phyloP scores from a whole-genome alignment of 1,139 yeast species.

The Candida sojae region DNA sequence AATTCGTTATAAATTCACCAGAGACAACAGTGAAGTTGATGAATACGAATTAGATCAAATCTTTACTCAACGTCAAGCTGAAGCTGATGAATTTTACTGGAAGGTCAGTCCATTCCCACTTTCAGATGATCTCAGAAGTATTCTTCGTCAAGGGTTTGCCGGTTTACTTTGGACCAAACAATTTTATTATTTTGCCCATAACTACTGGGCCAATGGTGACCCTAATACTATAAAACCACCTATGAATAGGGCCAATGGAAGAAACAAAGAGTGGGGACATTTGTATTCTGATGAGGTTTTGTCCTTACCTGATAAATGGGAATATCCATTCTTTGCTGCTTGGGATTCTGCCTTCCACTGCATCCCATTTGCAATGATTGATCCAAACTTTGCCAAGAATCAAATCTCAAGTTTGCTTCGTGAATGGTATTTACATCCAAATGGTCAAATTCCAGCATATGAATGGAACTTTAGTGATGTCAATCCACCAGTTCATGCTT shows the following conservation, averaged over 20 bases:
- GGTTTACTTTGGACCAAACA: conserved; percentile 96
- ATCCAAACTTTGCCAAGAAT: conserved; percentile 89
- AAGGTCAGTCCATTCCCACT: conserved; percentile 85
- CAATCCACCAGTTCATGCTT: conserved; percentile 97
- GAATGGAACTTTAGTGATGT: conserved; percentile 98
- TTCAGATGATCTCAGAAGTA: conserved; percentile 76
- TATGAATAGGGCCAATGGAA: conserved; percentile 74
- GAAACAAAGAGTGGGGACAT: conserved; percentile 90
- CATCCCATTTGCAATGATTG: conserved; percentile 91
- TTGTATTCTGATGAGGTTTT: conserved; percentile 85
- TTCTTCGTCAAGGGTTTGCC: conserved; percentile 94
- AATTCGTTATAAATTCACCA: conserved; percentile 73
- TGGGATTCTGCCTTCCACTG: conserved; percentile 99
- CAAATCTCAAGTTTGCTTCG: conserved; percentile 86
- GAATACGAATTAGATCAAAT: conserved; percentile 75
- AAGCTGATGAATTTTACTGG: conserved; percentile 95
- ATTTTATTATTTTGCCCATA: conserved; percentile 84
- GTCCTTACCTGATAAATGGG: conserved; percentile 96
- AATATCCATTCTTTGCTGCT: conserved; percentile 94
- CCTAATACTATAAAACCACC: conserved; percentile 78
- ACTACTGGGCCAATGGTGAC: conserved; percentile 89
- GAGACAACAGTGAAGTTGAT: conserved; percentile 55
- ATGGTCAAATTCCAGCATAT: conserved; percentile 97
- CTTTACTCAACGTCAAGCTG: conserved; percentile 78
- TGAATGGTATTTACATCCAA: conserved; percentile 99